Conservation (phyloP, 192 early-diverging fungal species). For the Backusella westeae region DNA sequence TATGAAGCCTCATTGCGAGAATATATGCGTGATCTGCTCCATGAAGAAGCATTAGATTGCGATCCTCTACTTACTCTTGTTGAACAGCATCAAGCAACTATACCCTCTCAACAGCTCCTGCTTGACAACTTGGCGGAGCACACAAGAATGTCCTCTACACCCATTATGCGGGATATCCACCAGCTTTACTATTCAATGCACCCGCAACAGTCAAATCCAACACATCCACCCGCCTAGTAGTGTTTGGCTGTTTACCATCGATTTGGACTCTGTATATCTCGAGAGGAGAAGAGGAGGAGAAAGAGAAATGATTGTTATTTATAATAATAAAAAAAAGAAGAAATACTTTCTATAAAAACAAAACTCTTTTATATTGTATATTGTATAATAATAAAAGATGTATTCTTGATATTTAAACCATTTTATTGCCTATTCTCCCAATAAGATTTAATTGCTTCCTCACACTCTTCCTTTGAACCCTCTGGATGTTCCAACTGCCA, state of each 20-base stretch:
- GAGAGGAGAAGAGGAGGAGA: no score
- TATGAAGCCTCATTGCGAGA: not conserved
- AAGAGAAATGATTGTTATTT: no score
- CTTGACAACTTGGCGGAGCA: not conserved
- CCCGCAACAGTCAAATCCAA: not conserved
- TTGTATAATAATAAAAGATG: not conserved
- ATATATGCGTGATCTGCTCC: not conserved
- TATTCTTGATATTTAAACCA: not conserved
- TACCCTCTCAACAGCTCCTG: not conserved
- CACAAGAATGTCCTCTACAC: not conserved
- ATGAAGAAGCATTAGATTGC: not conserved
- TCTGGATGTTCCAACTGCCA: constrained; percentile 81
- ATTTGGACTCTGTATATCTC: no score
- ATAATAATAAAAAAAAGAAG: no score
- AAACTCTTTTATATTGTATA: no score
- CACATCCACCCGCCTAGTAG: not conserved
- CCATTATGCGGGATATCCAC: not conserved
- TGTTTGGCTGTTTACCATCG: no score
- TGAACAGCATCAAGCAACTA: not conserved
- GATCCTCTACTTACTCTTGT: not conserved
- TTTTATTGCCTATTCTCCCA: constrained; percentile 11
- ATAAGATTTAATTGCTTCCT: constrained; percentile 44
- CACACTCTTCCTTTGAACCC: constrained; percentile 61
- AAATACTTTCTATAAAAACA: no score
- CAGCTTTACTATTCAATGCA: not conserved